Conservation (phyloP, 495 filamentous ascomycete species). For the Penicillium mononematosum region DNA sequence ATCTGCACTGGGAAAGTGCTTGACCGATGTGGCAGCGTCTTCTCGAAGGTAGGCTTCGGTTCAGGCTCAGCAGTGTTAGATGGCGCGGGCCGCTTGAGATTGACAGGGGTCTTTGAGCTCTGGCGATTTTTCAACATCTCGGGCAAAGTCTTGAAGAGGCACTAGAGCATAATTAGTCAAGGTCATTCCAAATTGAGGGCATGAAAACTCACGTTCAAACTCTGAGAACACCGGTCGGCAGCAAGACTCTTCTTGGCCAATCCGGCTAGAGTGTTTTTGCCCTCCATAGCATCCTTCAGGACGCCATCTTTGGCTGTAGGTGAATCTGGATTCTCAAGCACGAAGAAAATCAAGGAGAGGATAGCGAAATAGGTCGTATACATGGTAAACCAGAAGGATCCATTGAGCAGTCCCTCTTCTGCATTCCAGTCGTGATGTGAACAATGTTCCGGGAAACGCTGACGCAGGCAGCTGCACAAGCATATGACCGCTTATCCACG, state of each 20-base stretch:
- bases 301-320: constrained; percentile 69
- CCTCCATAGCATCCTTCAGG: constrained; percentile 77
- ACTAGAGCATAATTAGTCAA: constrained; percentile 36
- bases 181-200: neutral
- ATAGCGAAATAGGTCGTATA: constrained; percentile 96
- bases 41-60: constrained; percentile 28
- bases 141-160: constrained; percentile 79
- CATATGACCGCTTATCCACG: constrained; percentile 84
- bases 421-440: constrained; percentile 88
- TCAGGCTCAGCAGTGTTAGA: constrained; percentile 28
- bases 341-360: constrained; percentile 84
- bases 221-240: constrained; percentile 77
- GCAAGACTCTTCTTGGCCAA: constrained; percentile 83
- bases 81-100: constrained; percentile 44
- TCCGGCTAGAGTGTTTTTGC: constrained; percentile 73
- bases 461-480: constrained; percentile 88
- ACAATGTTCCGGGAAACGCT: constrained; percentile 91
- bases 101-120: constrained; percentile 40
- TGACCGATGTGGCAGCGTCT: constrained; percentile 43
- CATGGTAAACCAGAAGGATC: constrained; percentile 95
- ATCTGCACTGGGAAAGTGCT: constrained; percentile 49
- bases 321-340: constrained; percentile 84
- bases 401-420: constrained; percentile 75
- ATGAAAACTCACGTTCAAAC: constrained; percentile 61
- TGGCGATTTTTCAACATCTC: constrained; percentile 60